Base-by-base conservation (phyloP, 2,329 filamentous ascomycete species). In the Emmonsiellopsis sp. region DNA sequence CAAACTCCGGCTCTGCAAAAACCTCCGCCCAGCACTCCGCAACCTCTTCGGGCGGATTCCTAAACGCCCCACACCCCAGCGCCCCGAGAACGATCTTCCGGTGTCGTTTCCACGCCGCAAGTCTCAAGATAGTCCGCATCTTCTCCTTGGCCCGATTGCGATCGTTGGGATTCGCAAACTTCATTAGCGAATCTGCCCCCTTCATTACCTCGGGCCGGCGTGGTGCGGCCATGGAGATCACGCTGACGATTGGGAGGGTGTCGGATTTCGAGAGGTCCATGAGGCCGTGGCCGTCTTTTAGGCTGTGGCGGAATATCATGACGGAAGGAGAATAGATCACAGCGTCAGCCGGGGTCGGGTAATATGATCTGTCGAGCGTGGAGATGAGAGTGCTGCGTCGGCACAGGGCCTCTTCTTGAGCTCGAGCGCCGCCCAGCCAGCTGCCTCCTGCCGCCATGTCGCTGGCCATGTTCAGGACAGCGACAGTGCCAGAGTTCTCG, bases 41-140 rank as follows among this genome's bases (percentile, higher is more conserved):
- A 14, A 85, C 76, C 56, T 81, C 78, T 40, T 67, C 65, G 0
- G 73, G 72, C 8, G 83, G 83, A 61, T 85, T 84, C 0, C 60
- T 61, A 61, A 83, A 85, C 1, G 78, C 81, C 3, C 83, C 83
- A 58, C 82, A 86, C 0, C 83, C 83, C 52, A 86, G 62, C 0
- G 83, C 82, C 0, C 83, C 83, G 1, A 86, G 70, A 2, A 86
- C 79, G 1, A 57, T 31, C 32, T 51, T 50, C 37, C 55, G 44
- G 33, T 57, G 46, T 4, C 32, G 31, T 14, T 55, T 55, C 39
- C 34, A 53, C 5, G 48, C 53, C 13, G 55, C 31, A n/a, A 57
- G 42, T 10, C 53, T 42, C 5, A 57, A 46, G 40, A 57, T 49
- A 42, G 49, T 7, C 9, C 53, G 40, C 50, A 57, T 53, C 21